Percentiles rank a stretch among this genome's conserved stretches.
These are phyloP conservation scores for Pontederia crassipes DNA, from an alignment of 176 grass and related monocot species.

Conservation along the genomic window DNA sequence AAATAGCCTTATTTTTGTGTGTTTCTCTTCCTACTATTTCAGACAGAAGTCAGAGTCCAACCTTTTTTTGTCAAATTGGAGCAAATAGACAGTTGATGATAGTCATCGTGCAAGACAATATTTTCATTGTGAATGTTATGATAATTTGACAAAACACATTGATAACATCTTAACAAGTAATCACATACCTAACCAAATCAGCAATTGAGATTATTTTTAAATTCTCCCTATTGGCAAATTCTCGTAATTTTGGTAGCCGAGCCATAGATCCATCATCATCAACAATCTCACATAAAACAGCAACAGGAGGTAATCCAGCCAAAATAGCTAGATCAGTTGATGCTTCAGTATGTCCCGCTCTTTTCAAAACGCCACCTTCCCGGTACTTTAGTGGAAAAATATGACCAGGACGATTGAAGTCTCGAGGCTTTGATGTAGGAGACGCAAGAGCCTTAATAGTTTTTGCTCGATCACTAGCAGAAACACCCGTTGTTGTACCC, in stretches of 20 bases:
- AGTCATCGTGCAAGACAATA: too few species aligned
- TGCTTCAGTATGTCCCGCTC: constrained; percentile 96
- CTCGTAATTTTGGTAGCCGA: constrained; percentile 61
- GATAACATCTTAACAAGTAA: background rate
- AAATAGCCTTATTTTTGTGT: too few species aligned
- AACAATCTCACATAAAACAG: constrained; percentile 87
- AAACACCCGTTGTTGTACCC: constrained; percentile 88
- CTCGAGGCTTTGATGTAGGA: constrained; percentile 65
- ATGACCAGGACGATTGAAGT: constrained; percentile 89
- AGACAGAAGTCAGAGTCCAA: too few species aligned
- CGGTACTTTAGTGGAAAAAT: constrained; percentile 94
- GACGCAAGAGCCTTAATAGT: constrained; percentile 61
- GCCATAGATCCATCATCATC: constrained; percentile 93
- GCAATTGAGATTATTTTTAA: constrained; percentile 90
- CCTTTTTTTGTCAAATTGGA: too few species aligned
- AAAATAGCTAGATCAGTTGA: constrained; percentile 87
- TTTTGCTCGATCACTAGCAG: constrained; percentile 77
- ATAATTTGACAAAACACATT: background rate
- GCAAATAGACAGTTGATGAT: too few species aligned
- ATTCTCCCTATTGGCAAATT: constrained; percentile 82
- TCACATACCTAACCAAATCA: constrained; percentile 26
- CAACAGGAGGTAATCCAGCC: constrained; percentile 69
- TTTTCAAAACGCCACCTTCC: constrained; percentile 95
- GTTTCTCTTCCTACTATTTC: too few species aligned
- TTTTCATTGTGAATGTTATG: too few species aligned